Evolutionary conservation across 2,329 filamentous ascomycete genomes (phyloP).

Genomic region (Trichoderma lentiforme): DNA sequence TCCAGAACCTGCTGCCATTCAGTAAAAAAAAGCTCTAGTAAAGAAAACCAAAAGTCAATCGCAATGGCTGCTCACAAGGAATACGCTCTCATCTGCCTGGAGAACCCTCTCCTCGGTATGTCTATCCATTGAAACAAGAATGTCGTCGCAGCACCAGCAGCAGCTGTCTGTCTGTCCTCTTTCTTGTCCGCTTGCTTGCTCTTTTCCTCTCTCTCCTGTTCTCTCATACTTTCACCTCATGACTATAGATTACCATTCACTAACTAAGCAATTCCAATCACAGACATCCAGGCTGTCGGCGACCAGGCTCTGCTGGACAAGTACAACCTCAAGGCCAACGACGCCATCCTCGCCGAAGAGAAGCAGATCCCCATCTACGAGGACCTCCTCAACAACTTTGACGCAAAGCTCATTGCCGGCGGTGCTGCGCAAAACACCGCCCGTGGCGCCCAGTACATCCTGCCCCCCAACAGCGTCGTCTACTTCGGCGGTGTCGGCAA

Average conservation of each 20-base stretch:
- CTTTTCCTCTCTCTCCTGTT: neutral
- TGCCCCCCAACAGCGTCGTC: constrained; percentile 82
- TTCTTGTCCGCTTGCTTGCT: neutral
- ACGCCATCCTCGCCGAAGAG: constrained; percentile 92
- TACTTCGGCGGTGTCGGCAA: constrained; percentile 93
- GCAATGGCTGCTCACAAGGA: constrained; percentile 72
- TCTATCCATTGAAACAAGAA: constrained; percentile 18
- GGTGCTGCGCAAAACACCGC: constrained; percentile 98
- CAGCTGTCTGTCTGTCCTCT: neutral
- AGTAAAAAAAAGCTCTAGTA: neutral
- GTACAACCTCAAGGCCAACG: constrained; percentile 92
- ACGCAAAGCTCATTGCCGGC: constrained; percentile 91
- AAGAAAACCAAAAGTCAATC: neutral
- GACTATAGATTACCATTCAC: neutral
- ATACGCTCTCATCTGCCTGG: constrained; percentile 86
- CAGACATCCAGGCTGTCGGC: constrained; percentile 87
- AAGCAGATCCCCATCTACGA: constrained; percentile 90
- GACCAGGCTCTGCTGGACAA: constrained; percentile 83
- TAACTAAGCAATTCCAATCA: neutral
- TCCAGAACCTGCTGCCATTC: neutral
- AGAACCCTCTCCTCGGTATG: constrained; percentile 94
- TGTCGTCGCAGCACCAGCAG: neutral
- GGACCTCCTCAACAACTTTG: constrained; percentile 86
- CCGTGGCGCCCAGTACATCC: constrained; percentile 93
- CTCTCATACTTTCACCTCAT: neutral